phyloP scores from a whole-genome alignment of 805 yeast genomes.

The Candida krabiensis region DNA sequence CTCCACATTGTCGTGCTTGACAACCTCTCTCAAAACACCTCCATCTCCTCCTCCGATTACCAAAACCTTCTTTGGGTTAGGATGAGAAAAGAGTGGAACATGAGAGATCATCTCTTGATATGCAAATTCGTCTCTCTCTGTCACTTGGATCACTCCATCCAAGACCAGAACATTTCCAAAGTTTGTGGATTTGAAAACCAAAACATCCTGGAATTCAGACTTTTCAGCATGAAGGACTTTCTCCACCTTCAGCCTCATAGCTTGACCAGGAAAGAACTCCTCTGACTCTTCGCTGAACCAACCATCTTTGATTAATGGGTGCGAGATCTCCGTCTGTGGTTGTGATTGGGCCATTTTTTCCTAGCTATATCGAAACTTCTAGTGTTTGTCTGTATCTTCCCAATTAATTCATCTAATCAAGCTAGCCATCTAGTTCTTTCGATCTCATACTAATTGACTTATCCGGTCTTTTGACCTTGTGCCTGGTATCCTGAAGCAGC shows the following conservation, averaged over 20 bases:
- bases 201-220: conserved; percentile 77
- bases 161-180: conserved; percentile 88
- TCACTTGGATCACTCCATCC: conserved; percentile 88
- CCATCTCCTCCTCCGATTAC: conserved; percentile 98
- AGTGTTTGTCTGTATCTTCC: too few species aligned
- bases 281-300: conserved; percentile 84
- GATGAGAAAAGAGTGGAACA: conserved; percentile 76
- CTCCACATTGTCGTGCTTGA: conserved; percentile 62
- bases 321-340: conserved; percentile 37
- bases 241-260: conserved; percentile 65
- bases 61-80: conserved; percentile 69
- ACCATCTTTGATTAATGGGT: conserved; percentile 56
- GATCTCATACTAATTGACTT: too few species aligned
- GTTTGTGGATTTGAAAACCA: conserved; percentile 70
- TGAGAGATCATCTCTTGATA: conserved; percentile 92
- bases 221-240: conserved; percentile 63
- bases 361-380: too few species aligned
- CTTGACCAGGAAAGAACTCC: conserved; percentile 84
- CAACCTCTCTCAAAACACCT: conserved; percentile 86
- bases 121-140: conserved; percentile 91
- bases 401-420: too few species aligned
- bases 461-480: too few species aligned
- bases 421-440: too few species aligned
- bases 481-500: too few species aligned
- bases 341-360: not conserved